Evolutionary conservation across 1,139 yeast genomes (phyloP), one percentile per base, ranked within the genome.

Genomic region (Yamadazyma songkhlaensis): DNA sequence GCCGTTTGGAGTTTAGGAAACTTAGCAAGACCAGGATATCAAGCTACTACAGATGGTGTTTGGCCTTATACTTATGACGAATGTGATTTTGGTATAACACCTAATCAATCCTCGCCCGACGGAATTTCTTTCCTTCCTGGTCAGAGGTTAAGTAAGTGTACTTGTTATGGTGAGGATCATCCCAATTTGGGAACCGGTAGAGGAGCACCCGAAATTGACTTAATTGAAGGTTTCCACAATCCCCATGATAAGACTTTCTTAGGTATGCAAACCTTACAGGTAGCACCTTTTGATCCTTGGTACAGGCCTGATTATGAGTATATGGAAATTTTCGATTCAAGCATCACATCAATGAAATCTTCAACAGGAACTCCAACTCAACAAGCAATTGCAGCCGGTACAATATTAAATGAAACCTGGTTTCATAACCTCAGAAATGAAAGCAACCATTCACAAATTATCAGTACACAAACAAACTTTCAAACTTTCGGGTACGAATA

Each of bases 241-340:
- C 47, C 50, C 8, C 46, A 53, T 28, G 56, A 51, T 35, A 39
- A 47, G 7, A 29, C 29, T 7, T 49, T 50, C 11, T 49, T 56
- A 32, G 66, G 62, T 2, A 53, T 59, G 20, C 66, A 60, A 43
- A 58, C 64, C 3, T 39, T 54, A 27, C 66, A 60, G 43, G 54
- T 59, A n/a, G 66, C 64, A 6, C 66, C 66, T 20, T 56, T 59
- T 46, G 66, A 60, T 36, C 53, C 59, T 22, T 60, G 66, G 66
- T 60, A 60, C 51, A 49, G 55, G 46, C 66, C 66, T 5, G 63
- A 60, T 39, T 60, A 58, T 41, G 53, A 53, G 35, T 60, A 53
- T 37, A 45, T 60, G 38, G 41, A 38, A 25, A 52, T 60, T 25
- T 37, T 47, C 27, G 39, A 56, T 35, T 13, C 36, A 23, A 51